Base-by-base conservation (phyloP, 805 yeast genomes). In the Phaffomyces opuntiae region DNA sequence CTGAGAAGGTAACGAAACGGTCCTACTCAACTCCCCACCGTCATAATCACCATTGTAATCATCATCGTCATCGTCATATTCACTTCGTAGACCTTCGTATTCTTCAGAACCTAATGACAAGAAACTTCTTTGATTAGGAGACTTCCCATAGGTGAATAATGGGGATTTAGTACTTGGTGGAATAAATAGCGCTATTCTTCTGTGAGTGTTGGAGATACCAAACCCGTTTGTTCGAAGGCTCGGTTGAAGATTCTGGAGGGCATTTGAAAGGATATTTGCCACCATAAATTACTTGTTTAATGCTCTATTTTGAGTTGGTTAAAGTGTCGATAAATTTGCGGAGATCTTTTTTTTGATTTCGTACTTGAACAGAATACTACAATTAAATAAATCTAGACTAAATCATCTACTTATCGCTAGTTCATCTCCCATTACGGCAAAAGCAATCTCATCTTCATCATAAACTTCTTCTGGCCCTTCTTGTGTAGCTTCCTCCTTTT, bases 91-190 rank as follows among this genome's bases (percentile, higher is more conserved):
- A 50, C 27, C 65, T 57, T 54, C 57, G 38, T 54, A 50, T 47
- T 67, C 72, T 9, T 67, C 72, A 7, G 69, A 67, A 3, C 62
- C 72, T 29, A 70, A 46, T 0, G 74, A 68, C 11, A 65, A 52
- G 47, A 67, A 70, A 46, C 73, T 67, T 51, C 73, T 52, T 21
- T 60, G 63, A 17, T 53, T 59, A 50, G 71, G 58, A 49, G 68
- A 45, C 44, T 60, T 47, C 46, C 62, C 52, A 52, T 61, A 56
- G 9, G 50, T 51, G 17, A 69, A 68, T 42, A 70, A 50, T 5
- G 73, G 72, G n/a, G 68, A 66, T 52, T 64, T 63, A 29, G 68
- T 69, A 40, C 70, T 63, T 3, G 72, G 72, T 7, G 69, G 68
- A 6, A 68, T 57, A 48, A 70, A 68, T 16, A 68, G 49, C 4